Conservation (phyloP, 208 protist genomes). For the Blechomonas ayalai region DNA sequence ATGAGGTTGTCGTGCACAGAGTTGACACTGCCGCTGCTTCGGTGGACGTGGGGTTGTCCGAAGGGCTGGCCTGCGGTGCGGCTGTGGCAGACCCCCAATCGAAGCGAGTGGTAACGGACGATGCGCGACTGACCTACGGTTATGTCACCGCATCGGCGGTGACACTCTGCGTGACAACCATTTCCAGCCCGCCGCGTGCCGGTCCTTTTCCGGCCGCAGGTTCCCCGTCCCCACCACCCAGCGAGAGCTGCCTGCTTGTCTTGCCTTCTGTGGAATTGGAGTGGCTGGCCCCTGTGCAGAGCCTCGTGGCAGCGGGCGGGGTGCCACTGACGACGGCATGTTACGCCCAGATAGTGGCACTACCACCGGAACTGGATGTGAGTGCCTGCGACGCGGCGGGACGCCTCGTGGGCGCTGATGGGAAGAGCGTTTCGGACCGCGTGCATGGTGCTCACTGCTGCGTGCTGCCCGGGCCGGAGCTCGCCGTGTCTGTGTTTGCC, state of each 20-base stretch:
- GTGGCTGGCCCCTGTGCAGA: slow-evolving; percentile 26
- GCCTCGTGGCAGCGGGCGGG: slow-evolving; percentile 15
- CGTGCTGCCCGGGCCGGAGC: too few species aligned
- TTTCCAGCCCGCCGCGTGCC: too few species aligned
- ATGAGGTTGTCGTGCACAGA: too few species aligned
- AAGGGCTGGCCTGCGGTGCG: not conserved
- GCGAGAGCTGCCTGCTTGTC: slow-evolving; percentile 3
- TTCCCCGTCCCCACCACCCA: not conserved
- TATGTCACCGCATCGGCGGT: slow-evolving; percentile 22
- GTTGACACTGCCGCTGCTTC: slow-evolving; percentile 2
- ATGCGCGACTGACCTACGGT: slow-evolving; percentile 3
- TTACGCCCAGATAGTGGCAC: too few species aligned
- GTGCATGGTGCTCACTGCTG: not conserved
- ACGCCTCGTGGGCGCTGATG: too few species aligned
- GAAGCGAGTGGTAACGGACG: not conserved
- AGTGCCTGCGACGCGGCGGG: too few species aligned
- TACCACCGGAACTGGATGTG: too few species aligned
- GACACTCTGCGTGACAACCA: slow-evolving; percentile 11
- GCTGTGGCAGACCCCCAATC: not conserved
- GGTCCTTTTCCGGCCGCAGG: not conserved
- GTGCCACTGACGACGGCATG: slow-evolving; percentile 32
- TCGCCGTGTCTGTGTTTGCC: too few species aligned
- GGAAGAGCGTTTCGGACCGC: slow-evolving; percentile 1
- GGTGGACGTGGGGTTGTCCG: too few species aligned
- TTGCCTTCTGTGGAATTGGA: slow-evolving; percentile 23